Percentiles rank a stretch among this genome's conserved stretches.
These are phyloP conservation scores for Dipteronia sinensis DNA, from an alignment of 345 rosid species.

Conservation along the genomic window DNA sequence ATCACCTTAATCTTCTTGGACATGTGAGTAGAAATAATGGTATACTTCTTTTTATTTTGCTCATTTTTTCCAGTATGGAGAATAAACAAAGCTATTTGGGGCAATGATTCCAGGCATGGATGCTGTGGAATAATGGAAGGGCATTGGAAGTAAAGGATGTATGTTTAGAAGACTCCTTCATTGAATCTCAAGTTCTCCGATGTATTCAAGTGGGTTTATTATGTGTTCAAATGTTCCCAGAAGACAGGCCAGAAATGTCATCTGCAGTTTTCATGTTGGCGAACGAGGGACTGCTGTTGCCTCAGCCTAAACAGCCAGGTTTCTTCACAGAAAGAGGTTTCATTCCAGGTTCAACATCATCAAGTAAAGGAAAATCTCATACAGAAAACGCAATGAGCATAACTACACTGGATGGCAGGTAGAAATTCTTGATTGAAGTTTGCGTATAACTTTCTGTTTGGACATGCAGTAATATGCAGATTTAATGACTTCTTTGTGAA, in stretches of 20 bases:
- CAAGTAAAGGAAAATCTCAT: background rate
- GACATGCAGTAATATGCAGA: background rate
- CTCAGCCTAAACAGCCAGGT: slow-evolving; percentile 41
- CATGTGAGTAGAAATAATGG: slow-evolving; percentile 16
- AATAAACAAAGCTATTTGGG: background rate
- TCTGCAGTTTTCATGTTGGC: slow-evolving; percentile 34
- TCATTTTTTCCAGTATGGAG: background rate
- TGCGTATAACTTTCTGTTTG: background rate
- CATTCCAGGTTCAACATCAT: background rate
- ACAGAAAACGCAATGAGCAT: slow-evolving; percentile 9
- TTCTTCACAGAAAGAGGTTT: slow-evolving; percentile 23
- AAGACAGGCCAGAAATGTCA: slow-evolving; percentile 33
- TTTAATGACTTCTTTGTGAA: background rate
- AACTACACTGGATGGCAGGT: slow-evolving; percentile 10
- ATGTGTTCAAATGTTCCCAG: slow-evolving; percentile 32
- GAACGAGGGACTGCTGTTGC: slow-evolving; percentile 23
- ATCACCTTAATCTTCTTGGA: slow-evolving; percentile 31
- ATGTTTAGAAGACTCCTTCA: slow-evolving; percentile 6
- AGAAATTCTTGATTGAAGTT: background rate
- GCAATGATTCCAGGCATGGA: slow-evolving; percentile 34
- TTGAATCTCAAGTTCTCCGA: slow-evolving; percentile 20
- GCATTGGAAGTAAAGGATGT: slow-evolving; percentile 20
- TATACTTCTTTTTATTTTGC: too few relatives aligned
- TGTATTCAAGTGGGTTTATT: slow-evolving; percentile 37
- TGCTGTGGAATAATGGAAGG: slow-evolving; percentile 29